Evolutionary conservation across 495 filamentous ascomycete genomes (phyloP).

Genomic region (Aspergillus coremiiformis): DNA sequence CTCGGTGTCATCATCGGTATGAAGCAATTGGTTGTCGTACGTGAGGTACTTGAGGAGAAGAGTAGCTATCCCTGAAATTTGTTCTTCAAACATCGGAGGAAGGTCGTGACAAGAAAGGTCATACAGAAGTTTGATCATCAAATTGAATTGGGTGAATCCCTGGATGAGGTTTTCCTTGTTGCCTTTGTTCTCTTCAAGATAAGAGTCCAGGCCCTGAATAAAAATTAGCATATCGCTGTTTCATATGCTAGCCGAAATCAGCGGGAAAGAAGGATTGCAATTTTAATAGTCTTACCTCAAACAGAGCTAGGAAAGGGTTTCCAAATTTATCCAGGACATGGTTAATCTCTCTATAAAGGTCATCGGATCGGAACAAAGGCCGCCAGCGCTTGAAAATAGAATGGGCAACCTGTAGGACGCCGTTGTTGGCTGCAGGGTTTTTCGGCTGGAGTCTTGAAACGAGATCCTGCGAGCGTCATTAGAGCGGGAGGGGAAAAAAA

Average conservation of each 20-base stretch:
- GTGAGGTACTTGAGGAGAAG: slow-evolving; percentile 88
- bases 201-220: slow-evolving; percentile 61
- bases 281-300: slow-evolving; percentile 47
- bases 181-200: slow-evolving; percentile 65
- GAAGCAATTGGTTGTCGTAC: slow-evolving; percentile 75
- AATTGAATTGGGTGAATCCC: slow-evolving; percentile 72
- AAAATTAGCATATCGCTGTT: slow-evolving; percentile 7
- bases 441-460: slow-evolving; percentile 74
- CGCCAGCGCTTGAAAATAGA: slow-evolving; percentile 97
- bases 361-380: slow-evolving; percentile 84
- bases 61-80: slow-evolving; percentile 63
- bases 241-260: neutral
- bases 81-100: slow-evolving; percentile 84
- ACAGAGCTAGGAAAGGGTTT: slow-evolving; percentile 67
- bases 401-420: slow-evolving; percentile 93
- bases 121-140: slow-evolving; percentile 85
- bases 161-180: slow-evolving; percentile 66
- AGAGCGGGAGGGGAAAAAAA: slow-evolving; percentile 1
- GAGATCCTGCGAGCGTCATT: slow-evolving; percentile 54
- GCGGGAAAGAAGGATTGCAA: neutral
- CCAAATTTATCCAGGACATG: slow-evolving; percentile 84
- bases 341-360: slow-evolving; percentile 85
- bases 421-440: slow-evolving; percentile 76
- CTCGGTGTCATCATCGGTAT: slow-evolving; percentile 80
- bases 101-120: slow-evolving; percentile 96